Evolutionary conservation across 495 filamentous ascomycete genomes (phyloP), one percentile per base, ranked within the genome.

Genomic region (Letharia lupina): DNA sequence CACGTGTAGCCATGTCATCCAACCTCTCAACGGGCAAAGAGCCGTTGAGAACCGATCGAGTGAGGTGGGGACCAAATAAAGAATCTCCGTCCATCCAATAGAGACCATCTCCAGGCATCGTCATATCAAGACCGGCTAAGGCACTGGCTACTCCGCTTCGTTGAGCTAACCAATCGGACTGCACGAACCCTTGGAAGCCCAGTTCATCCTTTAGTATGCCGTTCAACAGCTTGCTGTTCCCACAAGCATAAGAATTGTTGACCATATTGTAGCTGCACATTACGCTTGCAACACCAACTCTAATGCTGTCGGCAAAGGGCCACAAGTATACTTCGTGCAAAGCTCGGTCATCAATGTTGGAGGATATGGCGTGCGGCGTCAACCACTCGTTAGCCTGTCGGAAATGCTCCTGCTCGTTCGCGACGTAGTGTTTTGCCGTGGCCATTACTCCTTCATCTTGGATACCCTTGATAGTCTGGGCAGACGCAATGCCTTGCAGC

Each of bases 191-290:
- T 69, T 96, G 93, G 73, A 98, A 98, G 12, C 91, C 93, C 11
- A 96, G 77, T 74, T 98, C 93, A 70, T 96, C 93, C 72, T 96
- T 96, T 9, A 98, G 77, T n/a, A 96, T 84, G 3, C 93, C 91
- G 73, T 96, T 98, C 61, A 98, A 75, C 11, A 96, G 76, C 74
- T 96, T 94, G 75, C 89, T 93, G 76, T 97, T 98, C 33, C 89
- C 88, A 70, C 93, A 98, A 3, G 91, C 84, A 74, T 96, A 91
- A 62, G 88, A 91, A 73, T 93, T 93, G 74, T 98, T 98, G 68
- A 95, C 83, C 84, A 87, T 86, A 70, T 96, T 91, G 72, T 96
- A 95, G 39, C 85, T 83, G 77, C 91, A 94, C 91, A 96, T 96
- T 37, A 96, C 79, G 48, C 87, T 89, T 0, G 83, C 93, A 15